Conservation (phyloP, 2,329 filamentous ascomycete species). For the Ophiostoma triangulosporum region DNA sequence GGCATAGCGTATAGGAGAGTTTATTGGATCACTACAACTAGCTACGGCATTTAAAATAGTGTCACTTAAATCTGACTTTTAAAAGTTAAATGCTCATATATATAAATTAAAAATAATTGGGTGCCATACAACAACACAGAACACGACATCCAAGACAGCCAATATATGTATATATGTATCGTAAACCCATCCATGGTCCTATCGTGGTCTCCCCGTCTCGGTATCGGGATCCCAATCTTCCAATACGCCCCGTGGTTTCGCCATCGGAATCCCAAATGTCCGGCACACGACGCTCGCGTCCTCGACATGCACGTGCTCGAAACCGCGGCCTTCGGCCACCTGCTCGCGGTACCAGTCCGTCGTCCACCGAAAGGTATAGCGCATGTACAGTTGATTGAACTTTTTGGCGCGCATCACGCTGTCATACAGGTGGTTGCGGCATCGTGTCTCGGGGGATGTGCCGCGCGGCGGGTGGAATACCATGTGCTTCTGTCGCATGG, state of each 20-base stretch:
- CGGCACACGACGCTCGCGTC: not conserved
- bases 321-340: conserved; percentile 32
- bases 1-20: not conserved
- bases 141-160: too few species aligned
- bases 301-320: conserved; percentile 9
- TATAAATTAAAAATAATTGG: too few species aligned
- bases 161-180: too few species aligned
- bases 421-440: conserved; percentile 32
- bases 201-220: too few species aligned
- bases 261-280: not conserved
- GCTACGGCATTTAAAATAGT: too few species aligned
- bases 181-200: too few species aligned
- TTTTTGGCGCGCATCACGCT: conserved; percentile 18
- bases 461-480: conserved; percentile 35
- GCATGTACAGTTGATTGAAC: conserved; percentile 18
- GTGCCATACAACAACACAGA: too few species aligned
- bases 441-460: conserved; percentile 18
- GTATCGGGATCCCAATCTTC: too few species aligned
- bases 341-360: conserved; percentile 38
- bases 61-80: too few species aligned
- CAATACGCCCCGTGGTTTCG: too few species aligned
- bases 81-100: too few species aligned
- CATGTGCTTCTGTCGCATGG: conserved; percentile 14
- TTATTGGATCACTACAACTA: too few species aligned
- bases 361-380: conserved; percentile 33